Percentiles rank a stretch among this genome's conserved stretches.
Conservation (phyloP, 1,284 basidiomycete species). For the Cutaneotrichosporon spelunceum region DNA sequence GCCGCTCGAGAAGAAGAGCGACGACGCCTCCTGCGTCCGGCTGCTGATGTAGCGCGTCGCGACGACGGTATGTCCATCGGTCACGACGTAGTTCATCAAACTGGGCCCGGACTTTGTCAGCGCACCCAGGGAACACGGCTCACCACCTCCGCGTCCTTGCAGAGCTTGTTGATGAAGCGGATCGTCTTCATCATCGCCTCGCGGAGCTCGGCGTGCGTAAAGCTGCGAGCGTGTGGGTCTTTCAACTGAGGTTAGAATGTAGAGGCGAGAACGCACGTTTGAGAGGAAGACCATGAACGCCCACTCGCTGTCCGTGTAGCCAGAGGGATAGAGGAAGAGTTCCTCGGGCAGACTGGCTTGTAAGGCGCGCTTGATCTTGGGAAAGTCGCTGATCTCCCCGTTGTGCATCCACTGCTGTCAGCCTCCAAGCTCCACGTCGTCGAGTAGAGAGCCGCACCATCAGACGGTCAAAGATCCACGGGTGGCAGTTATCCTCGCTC, state of each 20-base stretch:
- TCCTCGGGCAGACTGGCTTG: conserved; percentile 73
- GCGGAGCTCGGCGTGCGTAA: conserved; percentile 49
- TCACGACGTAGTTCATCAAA: conserved; percentile 93
- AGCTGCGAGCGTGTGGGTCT: conserved; percentile 63
- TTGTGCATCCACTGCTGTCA: conserved; percentile 86
- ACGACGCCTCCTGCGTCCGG: conserved; percentile 85
- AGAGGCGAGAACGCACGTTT: conserved; percentile 57
- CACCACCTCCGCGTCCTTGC: conserved; percentile 70
- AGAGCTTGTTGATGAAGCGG: conserved; percentile 67
- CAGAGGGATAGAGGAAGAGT: conserved; percentile 77
- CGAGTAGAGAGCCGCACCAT: conserved; percentile 61
- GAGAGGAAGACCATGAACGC: conserved; percentile 86
- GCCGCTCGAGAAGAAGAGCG: conserved; percentile 91
- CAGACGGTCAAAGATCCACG: conserved; percentile 78
- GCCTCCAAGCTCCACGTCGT: background rate
- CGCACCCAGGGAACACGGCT: conserved; percentile 14
- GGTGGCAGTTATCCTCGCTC: conserved; percentile 91
- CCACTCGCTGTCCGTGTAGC: conserved; percentile 97
- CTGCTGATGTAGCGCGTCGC: conserved; percentile 94
- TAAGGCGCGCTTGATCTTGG: conserved; percentile 71
- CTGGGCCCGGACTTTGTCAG: conserved; percentile 61
- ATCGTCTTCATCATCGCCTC: conserved; percentile 86
- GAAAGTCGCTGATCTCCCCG: conserved; percentile 77
- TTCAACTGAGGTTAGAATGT: conserved; percentile 59
- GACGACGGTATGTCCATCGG: conserved; percentile 88